phyloP scores from a whole-genome alignment of 2,329 filamentous ascomycete species.

The Trematosphaeria pertusa region DNA sequence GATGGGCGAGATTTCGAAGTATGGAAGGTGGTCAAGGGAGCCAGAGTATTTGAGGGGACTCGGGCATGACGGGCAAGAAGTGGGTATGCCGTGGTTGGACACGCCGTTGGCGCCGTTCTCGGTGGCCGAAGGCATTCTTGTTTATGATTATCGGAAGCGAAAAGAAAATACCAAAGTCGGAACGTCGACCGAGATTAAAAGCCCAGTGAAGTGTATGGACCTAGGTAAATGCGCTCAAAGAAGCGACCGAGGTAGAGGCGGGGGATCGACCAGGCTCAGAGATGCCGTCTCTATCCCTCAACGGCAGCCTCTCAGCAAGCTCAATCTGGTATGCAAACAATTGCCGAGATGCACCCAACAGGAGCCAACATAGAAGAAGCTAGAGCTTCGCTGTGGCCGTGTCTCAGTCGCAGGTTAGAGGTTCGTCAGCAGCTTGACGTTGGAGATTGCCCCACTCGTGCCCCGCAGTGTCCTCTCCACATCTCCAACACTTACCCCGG shows the following conservation, averaged over 20 bases:
- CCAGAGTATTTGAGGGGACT: constrained; percentile 56
- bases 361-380: background rate
- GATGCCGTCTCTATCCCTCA: background rate
- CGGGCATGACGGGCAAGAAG: constrained; percentile 21
- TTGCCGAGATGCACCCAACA: background rate
- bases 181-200: no score
- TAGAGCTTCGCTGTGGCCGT: no score
- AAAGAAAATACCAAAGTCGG: no score
- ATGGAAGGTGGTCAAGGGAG: constrained; percentile 58
- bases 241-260: no score
- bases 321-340: background rate
- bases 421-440: background rate
- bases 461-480: constrained; percentile 12
- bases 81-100: constrained; percentile 16
- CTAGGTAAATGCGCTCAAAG: background rate
- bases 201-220: background rate
- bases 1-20: constrained; percentile 66
- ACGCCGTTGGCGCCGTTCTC: constrained; percentile 1
- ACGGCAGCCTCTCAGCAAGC: background rate
- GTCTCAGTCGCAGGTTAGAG: background rate
- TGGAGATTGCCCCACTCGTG: constrained; percentile 10
- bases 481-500: background rate
- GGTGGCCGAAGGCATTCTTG: constrained; percentile 4
- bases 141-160: no score
- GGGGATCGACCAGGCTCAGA: no score